Base-by-base conservation (phyloP, 108 stramenopile genomes). In the Skeletonema tropicum region DNA sequence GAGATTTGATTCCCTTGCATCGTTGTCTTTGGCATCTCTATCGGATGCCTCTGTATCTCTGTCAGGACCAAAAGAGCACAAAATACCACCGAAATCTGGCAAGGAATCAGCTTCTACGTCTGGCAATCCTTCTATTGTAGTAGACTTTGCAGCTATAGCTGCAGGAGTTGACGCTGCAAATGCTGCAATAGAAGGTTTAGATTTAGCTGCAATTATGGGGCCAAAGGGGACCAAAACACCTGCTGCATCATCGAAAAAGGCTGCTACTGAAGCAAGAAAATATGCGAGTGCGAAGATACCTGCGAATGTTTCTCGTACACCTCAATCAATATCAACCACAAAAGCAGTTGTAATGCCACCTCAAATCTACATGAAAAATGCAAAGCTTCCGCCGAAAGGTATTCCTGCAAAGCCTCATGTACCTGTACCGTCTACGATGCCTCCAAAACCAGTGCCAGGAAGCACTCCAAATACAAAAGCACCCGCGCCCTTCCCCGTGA, bases 71-170 rank as follows among this genome's bases (percentile, higher is more conserved):
- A 73, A 77, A 59, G 76, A 73, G 23, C 46, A 66, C 30, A 35
- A 70, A 15, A 63, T 55, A 36, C 48, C 49, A 46, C 14, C 35
- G 67, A 66, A 71, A 64, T 14, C 30, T 17, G 21, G 19, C 32
- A 77, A 70, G 60, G 25, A 58, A 19, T 68, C 82, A 49, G 26
- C 59, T 33, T 21, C 64, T 10, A 60, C 69, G 31, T 14, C 46
- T 15, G 70, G 74, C 26, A 46, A 74, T 48, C 68, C 66, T 45
- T 73, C 86, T 5, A 85, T 89, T 58, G 79, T 85, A 21, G 87
- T 91, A 14, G 93, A 92, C 74, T 90, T 83, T 46, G 91, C 90
- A 67, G 93, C 93, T 32, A 88, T 94, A 60, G 86, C 80, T 26
- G 85, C 89, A 25, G 93, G 90, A 25, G 89, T 92, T 6, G 52